Evolutionary conservation across 441 rosid species (phyloP).

Genomic region (Codiaeum variegatum): DNA sequence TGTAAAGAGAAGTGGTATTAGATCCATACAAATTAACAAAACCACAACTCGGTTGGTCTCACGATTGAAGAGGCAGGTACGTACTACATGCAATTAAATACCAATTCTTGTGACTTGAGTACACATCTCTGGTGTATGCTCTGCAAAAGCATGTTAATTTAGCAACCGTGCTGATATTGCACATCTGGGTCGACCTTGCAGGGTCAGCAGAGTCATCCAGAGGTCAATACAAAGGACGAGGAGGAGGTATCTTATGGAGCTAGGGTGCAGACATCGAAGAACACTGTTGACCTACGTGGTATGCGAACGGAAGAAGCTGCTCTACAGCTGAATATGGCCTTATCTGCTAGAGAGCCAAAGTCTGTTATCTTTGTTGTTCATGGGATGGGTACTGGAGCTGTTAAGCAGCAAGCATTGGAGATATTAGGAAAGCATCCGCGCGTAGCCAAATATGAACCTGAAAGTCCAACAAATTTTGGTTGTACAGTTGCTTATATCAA

Average conservation of each 20-base stretch:
- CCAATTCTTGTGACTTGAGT: not conserved
- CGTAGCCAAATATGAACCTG: conserved; percentile 62
- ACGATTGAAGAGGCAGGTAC: conserved; percentile 49
- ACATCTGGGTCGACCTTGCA: conserved; percentile 20
- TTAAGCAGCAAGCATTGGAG: conserved; percentile 59
- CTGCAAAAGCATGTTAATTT: not conserved
- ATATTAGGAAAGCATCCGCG: conserved; percentile 55
- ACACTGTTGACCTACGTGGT: conserved; percentile 78
- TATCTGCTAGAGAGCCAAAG: conserved; percentile 40
- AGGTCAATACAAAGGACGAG: conserved; percentile 28
- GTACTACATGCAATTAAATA: not conserved
- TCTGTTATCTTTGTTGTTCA: conserved; percentile 68
- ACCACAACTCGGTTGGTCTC: conserved; percentile 27
- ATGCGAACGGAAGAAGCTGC: conserved; percentile 81
- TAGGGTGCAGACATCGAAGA: conserved; percentile 63
- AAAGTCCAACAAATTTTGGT: conserved; percentile 74
- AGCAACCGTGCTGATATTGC: conserved; percentile 11
- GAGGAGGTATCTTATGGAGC: conserved; percentile 39
- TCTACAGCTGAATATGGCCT: conserved; percentile 57
- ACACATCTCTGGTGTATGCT: not conserved
- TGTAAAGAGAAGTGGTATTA: conserved; percentile 55
- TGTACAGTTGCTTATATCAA: conserved; percentile 88
- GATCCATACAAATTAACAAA: conserved; percentile 35
- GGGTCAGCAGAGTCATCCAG: conserved; percentile 30
- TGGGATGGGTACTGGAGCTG: conserved; percentile 76